These are phyloP conservation scores for Scheffersomyces lignosus DNA, from an alignment of 805 yeast species.

Conservation along the genomic window DNA sequence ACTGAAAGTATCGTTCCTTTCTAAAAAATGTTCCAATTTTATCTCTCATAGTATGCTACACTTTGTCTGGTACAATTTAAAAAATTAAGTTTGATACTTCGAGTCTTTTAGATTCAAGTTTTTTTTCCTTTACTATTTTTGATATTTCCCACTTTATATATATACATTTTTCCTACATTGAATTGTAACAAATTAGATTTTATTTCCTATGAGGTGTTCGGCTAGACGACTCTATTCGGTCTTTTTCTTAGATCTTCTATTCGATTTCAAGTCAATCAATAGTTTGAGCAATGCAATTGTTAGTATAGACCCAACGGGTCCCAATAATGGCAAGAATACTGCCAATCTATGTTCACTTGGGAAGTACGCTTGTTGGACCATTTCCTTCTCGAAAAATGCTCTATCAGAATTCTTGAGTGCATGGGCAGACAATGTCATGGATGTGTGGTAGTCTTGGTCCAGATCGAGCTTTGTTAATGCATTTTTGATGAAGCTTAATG, in stretches of 20 bases:
- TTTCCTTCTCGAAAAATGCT: constrained; percentile 91
- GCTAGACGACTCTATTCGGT: too few relatives aligned
- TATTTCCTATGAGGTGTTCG: too few relatives aligned
- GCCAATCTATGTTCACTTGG: constrained; percentile 97
- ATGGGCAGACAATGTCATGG: constrained; percentile 43
- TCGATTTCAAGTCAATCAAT: constrained; percentile 35
- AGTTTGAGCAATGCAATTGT: constrained; percentile 51
- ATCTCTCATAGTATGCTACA: too few relatives aligned
- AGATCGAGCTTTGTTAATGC: constrained; percentile 32
- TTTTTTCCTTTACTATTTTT: too few relatives aligned
- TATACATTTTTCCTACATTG: too few relatives aligned
- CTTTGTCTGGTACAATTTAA: too few relatives aligned
- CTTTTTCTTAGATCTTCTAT: constrained; percentile 27
- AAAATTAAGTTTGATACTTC: too few relatives aligned
- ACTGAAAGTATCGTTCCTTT: constrained; percentile 5
- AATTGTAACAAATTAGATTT: too few relatives aligned
- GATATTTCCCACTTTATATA: too few relatives aligned
- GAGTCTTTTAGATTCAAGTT: too few relatives aligned
- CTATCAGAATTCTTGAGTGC: constrained; percentile 62
- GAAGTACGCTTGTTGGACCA: constrained; percentile 93
- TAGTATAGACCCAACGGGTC: constrained; percentile 76
- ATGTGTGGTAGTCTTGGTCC: constrained; percentile 27
- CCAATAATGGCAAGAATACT: constrained; percentile 85
- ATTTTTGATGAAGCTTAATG: constrained; percentile 44
- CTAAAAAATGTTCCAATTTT: too few relatives aligned